phyloP scores from a whole-genome alignment of 139 green algal species.

The Chlorella sp. region DNA sequence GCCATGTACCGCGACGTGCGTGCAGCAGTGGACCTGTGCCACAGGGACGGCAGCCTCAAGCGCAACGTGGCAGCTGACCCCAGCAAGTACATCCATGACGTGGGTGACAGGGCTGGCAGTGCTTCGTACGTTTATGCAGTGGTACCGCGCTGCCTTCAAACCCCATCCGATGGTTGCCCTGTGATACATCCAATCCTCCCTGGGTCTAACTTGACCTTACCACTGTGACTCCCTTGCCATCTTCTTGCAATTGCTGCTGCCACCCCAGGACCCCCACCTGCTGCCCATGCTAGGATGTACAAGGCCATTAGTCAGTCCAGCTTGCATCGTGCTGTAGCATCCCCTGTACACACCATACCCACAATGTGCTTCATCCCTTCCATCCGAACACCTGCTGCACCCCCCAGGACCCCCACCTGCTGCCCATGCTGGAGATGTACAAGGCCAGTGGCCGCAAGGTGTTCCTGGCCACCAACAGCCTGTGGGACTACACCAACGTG shows the following conservation, averaged over 20 bases:
- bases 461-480: conserved; percentile 93
- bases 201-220: too few relatives aligned
- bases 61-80: conserved; percentile 80
- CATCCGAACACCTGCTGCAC: too few relatives aligned
- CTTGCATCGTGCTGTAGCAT: too few relatives aligned
- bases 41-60: conserved; percentile 93
- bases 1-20: conserved; percentile 70
- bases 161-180: too few relatives aligned
- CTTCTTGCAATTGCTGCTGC: too few relatives aligned
- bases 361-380: too few relatives aligned
- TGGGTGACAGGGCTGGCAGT: too few relatives aligned
- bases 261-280: conserved; percentile 25
- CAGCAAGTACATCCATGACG: conserved; percentile 82
- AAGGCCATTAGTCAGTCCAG: conserved; percentile 44
- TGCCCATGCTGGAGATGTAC: conserved; percentile 47
- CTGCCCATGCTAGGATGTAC: conserved; percentile 38
- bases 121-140: too few relatives aligned
- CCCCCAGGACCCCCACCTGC: conserved; percentile 24
- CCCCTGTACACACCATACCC: too few relatives aligned
- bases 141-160: too few relatives aligned
- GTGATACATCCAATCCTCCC: too few relatives aligned
- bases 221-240: too few relatives aligned
- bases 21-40: conserved; percentile 90
- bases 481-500: conserved; percentile 98
- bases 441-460: conserved; percentile 53